A percentile compares a stretch with the other conserved stretches of the same genome.
These are phyloP conservation scores for Fusarium robinianum DNA, from an alignment of 2,329 filamentous ascomycete genomes.

Conservation along the genomic window DNA sequence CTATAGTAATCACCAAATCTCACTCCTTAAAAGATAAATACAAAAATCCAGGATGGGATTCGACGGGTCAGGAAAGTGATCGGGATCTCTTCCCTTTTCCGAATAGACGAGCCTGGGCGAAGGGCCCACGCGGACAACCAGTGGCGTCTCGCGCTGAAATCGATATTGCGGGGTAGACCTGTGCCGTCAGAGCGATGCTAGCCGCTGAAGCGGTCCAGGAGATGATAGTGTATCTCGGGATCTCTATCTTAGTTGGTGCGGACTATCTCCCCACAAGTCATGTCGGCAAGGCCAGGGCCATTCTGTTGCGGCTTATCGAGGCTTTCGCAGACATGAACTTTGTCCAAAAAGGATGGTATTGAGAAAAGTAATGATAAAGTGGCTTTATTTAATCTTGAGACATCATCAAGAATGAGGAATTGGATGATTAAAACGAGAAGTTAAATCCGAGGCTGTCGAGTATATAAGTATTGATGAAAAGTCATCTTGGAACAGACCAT, in stretches of 20 bases:
- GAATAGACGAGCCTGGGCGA: too few species aligned
- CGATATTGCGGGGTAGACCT: conserved; percentile 4
- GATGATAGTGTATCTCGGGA: not conserved
- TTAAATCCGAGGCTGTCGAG: conserved; percentile 10
- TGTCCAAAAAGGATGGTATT: not conserved
- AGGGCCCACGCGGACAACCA: conserved; percentile 1
- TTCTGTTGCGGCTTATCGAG: conserved; percentile 10
- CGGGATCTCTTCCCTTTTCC: conserved; percentile 21
- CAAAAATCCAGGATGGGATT: too few species aligned
- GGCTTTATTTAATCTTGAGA: not conserved
- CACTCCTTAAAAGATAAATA: too few species aligned
- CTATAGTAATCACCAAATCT: too few species aligned
- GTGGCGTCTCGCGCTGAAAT: not conserved
- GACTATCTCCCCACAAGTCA: not conserved
- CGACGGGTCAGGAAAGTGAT: not conserved
- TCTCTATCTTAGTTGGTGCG: conserved; percentile 22
- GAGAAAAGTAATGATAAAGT: conserved; percentile 1
- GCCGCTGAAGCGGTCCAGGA: not conserved
- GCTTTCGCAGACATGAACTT: conserved; percentile 9
- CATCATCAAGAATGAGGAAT: conserved; percentile 2
- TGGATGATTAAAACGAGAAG: conserved; percentile 12
- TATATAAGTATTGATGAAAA: conserved; percentile 10
- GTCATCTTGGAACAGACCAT: not conserved
- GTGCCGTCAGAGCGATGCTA: conserved; percentile 25
- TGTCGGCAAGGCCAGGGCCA: conserved; percentile 3